Evolutionary conservation across 371 early-diverging fungal species (phyloP).

Genomic region (Haplosporangium sp.): DNA sequence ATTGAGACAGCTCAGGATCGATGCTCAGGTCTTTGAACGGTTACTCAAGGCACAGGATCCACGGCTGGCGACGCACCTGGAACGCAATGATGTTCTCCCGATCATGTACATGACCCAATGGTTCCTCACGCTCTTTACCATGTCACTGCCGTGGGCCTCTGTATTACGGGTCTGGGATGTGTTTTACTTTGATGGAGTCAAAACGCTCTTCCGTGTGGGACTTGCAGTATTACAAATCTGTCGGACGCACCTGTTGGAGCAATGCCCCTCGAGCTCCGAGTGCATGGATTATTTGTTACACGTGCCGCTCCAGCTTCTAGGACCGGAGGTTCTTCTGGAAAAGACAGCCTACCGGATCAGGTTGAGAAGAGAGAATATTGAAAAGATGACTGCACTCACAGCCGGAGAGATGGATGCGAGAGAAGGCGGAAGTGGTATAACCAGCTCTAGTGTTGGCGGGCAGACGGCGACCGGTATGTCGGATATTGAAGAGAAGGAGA

Average conservation of each 20-base stretch:
- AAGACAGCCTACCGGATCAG: conserved; percentile 72
- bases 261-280: conserved; percentile 84
- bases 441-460: background rate
- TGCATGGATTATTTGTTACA: conserved; percentile 82
- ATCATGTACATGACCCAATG: conserved; percentile 93
- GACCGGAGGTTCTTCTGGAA: conserved; percentile 76
- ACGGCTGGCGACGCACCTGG: conserved; percentile 80
- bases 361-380: conserved; percentile 56
- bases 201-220: conserved; percentile 83
- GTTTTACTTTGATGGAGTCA: conserved; percentile 82
- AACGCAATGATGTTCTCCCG: conserved; percentile 80
- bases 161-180: conserved; percentile 95
- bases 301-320: conserved; percentile 80
- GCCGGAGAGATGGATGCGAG: conserved; percentile 35
- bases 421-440: background rate
- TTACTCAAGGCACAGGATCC: conserved; percentile 80
- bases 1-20: conserved; percentile 80
- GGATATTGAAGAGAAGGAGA: too few species aligned
- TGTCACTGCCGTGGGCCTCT: conserved; percentile 91
- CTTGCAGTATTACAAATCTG: conserved; percentile 81
- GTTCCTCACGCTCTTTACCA: conserved; percentile 94
- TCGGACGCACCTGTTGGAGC: conserved; percentile 72
- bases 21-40: conserved; percentile 87
- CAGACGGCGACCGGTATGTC: background rate
- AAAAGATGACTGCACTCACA: conserved; percentile 41